Conservation (phyloP, 345 rosid genomes). For the Luvunga scandens region DNA sequence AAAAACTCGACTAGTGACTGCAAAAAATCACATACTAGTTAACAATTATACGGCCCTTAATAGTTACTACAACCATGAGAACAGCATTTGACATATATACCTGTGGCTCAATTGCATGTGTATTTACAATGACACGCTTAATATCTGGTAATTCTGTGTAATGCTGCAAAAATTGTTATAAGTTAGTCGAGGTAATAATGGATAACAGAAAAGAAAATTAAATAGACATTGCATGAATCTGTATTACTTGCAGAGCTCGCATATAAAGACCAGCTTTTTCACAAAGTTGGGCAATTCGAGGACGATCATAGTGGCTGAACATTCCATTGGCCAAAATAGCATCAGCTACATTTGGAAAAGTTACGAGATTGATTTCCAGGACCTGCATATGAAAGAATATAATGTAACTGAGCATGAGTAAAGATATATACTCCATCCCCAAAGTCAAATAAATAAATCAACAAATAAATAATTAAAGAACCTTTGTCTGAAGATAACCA, state of each 20-base stretch:
- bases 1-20: conserved; percentile 98
- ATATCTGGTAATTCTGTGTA: conserved; percentile 93
- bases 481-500: conserved; percentile 91
- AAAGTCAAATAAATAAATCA: neutral
- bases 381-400: conserved; percentile 48
- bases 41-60: conserved; percentile 11
- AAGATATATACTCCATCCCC: neutral
- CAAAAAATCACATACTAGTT: conserved; percentile 18
- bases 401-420: conserved; percentile 9
- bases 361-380: conserved; percentile 95
- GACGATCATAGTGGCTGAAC: conserved; percentile 98
- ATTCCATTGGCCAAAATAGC: conserved; percentile 95
- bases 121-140: conserved; percentile 97
- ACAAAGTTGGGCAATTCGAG: conserved; percentile 96
- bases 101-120: conserved; percentile 99
- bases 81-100: conserved; percentile 35
- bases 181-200: conserved; percentile 4
- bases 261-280: conserved; percentile 97
- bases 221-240: conserved; percentile 4
- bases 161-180: conserved; percentile 61
- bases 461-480: conserved; percentile 20
- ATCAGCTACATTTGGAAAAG: conserved; percentile 98
- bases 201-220: neutral
- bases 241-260: conserved; percentile 83
- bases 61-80: conserved; percentile 14